Percentiles rank a stretch among this genome's conserved stretches.
These are phyloP conservation scores for Dichotomocladium elegans DNA, from an alignment of 371 early-diverging fungal genomes.

Conservation along the genomic window DNA sequence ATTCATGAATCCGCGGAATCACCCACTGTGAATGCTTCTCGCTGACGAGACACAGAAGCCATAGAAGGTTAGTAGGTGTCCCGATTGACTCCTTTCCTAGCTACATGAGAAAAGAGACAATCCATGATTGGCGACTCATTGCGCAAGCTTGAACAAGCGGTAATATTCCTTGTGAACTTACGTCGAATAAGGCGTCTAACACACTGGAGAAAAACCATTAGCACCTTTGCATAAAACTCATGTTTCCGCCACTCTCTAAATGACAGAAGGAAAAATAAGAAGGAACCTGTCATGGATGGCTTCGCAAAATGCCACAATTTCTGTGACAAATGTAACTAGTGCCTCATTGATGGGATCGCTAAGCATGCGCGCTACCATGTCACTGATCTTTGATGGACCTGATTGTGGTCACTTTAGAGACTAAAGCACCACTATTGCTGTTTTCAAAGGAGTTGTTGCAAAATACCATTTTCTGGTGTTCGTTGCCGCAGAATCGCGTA, in stretches of 20 bases:
- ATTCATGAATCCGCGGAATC: slow-evolving; percentile 23
- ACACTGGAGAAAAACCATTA: not conserved
- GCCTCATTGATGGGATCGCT: slow-evolving; percentile 26
- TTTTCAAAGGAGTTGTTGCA: no score
- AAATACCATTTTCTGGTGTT: slow-evolving; percentile 8
- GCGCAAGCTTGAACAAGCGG: not conserved
- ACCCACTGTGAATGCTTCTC: slow-evolving; percentile 21
- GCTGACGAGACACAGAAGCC: slow-evolving; percentile 25
- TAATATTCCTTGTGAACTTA: not conserved
- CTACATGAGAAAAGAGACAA: not conserved
- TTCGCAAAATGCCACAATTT: slow-evolving; percentile 27
- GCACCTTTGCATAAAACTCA: no score
- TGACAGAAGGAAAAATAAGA: not conserved
- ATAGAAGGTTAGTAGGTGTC: slow-evolving; percentile 15
- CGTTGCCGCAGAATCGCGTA: slow-evolving; percentile 11
- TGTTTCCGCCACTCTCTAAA: no score
- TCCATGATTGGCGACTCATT: not conserved
- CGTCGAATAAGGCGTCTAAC: slow-evolving; percentile 8
- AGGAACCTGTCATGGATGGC: slow-evolving; percentile 26
- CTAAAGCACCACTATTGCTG: no score
- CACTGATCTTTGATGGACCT: not conserved
- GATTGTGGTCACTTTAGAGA: not conserved
- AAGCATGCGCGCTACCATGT: slow-evolving; percentile 1
- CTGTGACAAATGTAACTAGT: slow-evolving; percentile 24
- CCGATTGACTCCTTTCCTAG: slow-evolving; percentile 7